phyloP scores from a whole-genome alignment of 2,329 filamentous ascomycete genomes.

The Ascochyta pisi region DNA sequence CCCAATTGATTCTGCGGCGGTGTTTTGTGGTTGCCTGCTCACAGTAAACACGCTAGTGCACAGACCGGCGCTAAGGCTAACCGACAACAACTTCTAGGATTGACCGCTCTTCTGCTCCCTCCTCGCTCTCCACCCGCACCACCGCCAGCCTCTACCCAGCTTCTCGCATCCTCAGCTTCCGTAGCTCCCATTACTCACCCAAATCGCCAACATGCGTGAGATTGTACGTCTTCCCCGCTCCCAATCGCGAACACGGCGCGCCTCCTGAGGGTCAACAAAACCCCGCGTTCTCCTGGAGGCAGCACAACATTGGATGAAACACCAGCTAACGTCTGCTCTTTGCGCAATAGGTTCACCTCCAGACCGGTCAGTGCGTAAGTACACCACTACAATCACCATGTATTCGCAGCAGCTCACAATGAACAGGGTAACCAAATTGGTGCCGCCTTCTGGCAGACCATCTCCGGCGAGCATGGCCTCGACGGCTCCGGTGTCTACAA shows the following conservation, averaged over 20 bases:
- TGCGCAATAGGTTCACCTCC: slow-evolving; percentile 87
- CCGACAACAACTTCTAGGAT: slow-evolving; percentile 31
- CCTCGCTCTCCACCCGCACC: slow-evolving; percentile 41
- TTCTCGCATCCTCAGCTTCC: slow-evolving; percentile 42
- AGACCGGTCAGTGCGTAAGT: slow-evolving; percentile 99
- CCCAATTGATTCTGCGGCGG: not conserved
- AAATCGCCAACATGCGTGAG: slow-evolving; percentile 67
- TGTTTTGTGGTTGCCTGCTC: slow-evolving; percentile 27
- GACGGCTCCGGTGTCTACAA: slow-evolving; percentile 98
- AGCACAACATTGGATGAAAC: slow-evolving; percentile 51
- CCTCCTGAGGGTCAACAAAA: slow-evolving; percentile 22
- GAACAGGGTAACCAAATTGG: slow-evolving; percentile 98
- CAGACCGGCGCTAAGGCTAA: slow-evolving; percentile 19
- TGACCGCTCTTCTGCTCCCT: slow-evolving; percentile 40
- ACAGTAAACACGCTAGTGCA: slow-evolving; percentile 27
- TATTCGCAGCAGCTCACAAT: slow-evolving; percentile 38
- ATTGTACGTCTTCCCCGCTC: slow-evolving; percentile 62
- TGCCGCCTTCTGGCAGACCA: slow-evolving; percentile 93
- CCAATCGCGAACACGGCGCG: slow-evolving; percentile 50
- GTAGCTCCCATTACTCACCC: slow-evolving; percentile 31
- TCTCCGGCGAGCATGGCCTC: slow-evolving; percentile 82
- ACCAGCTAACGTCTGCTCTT: slow-evolving; percentile 63
- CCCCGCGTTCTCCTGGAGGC: slow-evolving; percentile 52
- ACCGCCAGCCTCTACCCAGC: slow-evolving; percentile 37
- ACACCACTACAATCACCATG: slow-evolving; percentile 13